Evolutionary conservation across 2,329 filamentous ascomycete species (phyloP).

Genomic region (Tolypocladium ophioglossoides): DNA sequence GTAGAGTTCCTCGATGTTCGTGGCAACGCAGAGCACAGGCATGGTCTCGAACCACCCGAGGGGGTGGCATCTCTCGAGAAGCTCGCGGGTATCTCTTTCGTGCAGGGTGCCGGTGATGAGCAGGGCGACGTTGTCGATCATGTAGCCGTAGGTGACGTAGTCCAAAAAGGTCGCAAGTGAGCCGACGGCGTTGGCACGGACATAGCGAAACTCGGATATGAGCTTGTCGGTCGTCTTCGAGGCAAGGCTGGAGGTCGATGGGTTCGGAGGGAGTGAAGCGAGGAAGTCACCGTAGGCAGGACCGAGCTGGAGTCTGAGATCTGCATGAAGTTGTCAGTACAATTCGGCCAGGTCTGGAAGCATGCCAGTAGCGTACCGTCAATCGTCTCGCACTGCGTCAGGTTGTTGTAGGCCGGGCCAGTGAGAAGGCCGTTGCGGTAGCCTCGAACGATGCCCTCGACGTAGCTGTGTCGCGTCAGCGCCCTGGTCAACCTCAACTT

Average conservation of each 20-base stretch:
- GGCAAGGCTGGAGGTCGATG: constrained; percentile 89
- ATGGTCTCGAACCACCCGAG: constrained; percentile 98
- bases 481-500: constrained; percentile 9
- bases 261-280: constrained; percentile 84
- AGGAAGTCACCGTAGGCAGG: constrained; percentile 97
- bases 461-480: constrained; percentile 53
- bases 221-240: constrained; percentile 96
- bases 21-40: constrained; percentile 94
- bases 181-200: constrained; percentile 87
- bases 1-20: constrained; percentile 97
- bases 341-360: too few relatives aligned
- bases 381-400: constrained; percentile 95
- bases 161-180: constrained; percentile 93
- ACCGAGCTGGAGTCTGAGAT: constrained; percentile 94
- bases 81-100: constrained; percentile 90
- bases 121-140: constrained; percentile 98
- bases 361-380: constrained; percentile 50
- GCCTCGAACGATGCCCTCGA: constrained; percentile 94
- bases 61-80: constrained; percentile 91
- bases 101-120: constrained; percentile 96
- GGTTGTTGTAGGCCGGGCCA: constrained; percentile 81
- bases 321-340: constrained; percentile 44
- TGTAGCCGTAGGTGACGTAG: constrained; percentile 97
- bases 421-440: constrained; percentile 93
- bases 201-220: constrained; percentile 92